phyloP scores from a whole-genome alignment of 2,329 filamentous ascomycete genomes.

The Sclerotinia minor region DNA sequence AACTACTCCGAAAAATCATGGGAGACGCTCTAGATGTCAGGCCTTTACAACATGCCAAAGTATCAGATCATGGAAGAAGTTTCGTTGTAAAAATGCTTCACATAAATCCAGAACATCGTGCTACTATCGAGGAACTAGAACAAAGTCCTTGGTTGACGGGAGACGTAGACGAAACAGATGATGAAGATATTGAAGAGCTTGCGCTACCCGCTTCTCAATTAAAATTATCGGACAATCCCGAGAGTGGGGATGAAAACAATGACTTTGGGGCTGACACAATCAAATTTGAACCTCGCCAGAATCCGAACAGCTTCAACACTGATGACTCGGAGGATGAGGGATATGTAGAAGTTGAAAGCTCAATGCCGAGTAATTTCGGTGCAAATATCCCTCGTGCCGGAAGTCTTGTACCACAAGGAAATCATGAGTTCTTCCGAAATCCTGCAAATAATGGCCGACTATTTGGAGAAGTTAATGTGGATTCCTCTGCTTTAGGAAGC shows the following conservation, averaged over 20 bases:
- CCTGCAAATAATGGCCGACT: conserved; percentile 32
- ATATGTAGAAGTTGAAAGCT: conserved; percentile 29
- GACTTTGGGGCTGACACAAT: conserved; percentile 34
- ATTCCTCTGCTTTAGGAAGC: conserved; percentile 38
- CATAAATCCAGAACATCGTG: conserved; percentile 73
- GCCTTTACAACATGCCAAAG: conserved; percentile 57
- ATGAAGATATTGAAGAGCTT: conserved; percentile 34
- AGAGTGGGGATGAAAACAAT: conserved; percentile 24
- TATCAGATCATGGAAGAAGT: conserved; percentile 69
- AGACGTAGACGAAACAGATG: conserved; percentile 34
- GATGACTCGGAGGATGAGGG: conserved; percentile 24
- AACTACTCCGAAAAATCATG: conserved; percentile 83
- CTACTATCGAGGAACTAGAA: conserved; percentile 70
- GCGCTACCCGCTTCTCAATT: conserved; percentile 40
- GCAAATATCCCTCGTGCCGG: conserved; percentile 15
- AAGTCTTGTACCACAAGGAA: conserved; percentile 25
- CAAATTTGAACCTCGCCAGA: conserved; percentile 35
- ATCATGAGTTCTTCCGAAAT: conserved; percentile 28
- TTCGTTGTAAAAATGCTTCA: conserved; percentile 79
- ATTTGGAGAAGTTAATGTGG: conserved; percentile 41
- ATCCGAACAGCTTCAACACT: conserved; percentile 38
- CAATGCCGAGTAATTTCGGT: conserved; percentile 20
- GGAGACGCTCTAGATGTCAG: conserved; percentile 62
- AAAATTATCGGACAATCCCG: conserved; percentile 32
- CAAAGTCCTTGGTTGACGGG: conserved; percentile 69